Base-by-base conservation (phyloP, 2,329 filamentous ascomycete species). In the Clarireedia sp. region DNA sequence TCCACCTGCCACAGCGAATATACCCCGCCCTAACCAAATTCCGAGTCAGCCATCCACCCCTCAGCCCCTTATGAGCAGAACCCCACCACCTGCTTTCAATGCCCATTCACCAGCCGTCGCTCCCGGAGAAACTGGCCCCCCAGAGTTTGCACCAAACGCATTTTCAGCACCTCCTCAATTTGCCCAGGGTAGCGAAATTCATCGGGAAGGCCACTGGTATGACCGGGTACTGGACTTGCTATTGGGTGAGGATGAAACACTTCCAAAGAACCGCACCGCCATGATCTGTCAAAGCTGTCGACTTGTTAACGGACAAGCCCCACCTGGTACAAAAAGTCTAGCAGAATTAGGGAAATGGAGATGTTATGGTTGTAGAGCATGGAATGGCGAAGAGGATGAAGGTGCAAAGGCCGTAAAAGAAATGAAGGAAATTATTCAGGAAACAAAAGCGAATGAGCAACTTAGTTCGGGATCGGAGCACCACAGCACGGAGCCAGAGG, bases 241-340 rank as follows among this genome's bases (percentile, higher is more conserved):
- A 24, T 79, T 99, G 0, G 94, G 94, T 49, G 94, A 99, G 67
- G 94, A 99, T 66, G 94, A 99, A 72, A 95, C 89, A 4, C 84
- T 88, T 12, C 82, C 92, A 2, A 95, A 90, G 74, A 97, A 97
- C 70, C 84, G 94, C 17, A 82, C 96, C 57, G 92, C 85, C 7
- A 76, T 99, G 60, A 89, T 99, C 54, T 99, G 94, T 72, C 71
- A 76, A 33, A 77, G 80, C 40, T 99, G 94, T 69, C 80, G 89
- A 29, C 79, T 96, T 1, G 91, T 99, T 48, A 99, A 99, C 68
- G 94, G 95, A 0, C 94, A 96, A 69, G 94, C 94, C 3, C 91
- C 94, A 1, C 92, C 94, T 0, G 94, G 94, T 1, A 85, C 87
- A 0, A 86, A 83, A 63, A 81, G 78, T 0, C 73, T 92, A 1